Base-by-base conservation (phyloP, 2,329 filamentous ascomycete genomes). In the Ophiostoma angusticollis region DNA sequence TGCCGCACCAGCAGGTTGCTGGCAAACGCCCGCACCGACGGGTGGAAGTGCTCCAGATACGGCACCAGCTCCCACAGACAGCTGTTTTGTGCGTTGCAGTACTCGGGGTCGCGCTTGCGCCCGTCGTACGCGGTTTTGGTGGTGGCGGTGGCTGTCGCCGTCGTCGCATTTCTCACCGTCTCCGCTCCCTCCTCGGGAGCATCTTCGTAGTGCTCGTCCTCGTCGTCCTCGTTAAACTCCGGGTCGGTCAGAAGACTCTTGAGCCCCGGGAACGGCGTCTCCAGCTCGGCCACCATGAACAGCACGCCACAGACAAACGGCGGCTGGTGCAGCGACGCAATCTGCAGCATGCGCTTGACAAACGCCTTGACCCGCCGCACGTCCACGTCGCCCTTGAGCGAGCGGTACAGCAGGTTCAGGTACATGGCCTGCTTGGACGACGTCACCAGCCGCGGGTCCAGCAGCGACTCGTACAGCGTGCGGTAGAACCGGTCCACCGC, bases 381-480 rank as follows among this genome's bases (percentile, higher is more conserved):
- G 56, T 87, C 91, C n/a, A 89, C 64, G 52, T 98, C 91, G 25
- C 79, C 76, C 63, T 93, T 96, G 45, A 98, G 63, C 11, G 89
- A 77, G 49, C 84, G 80, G 58, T 87, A 91, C 4, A 98, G 63
- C 13, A 98, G 68, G 54, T 98, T 98, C 45, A 98, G 71, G 54
- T 95, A 98, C 50, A 98, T 72, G 24, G 89, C 79, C 56, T 98
- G 89, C 60, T 98, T 98, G 3, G 89, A 96, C 5, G 89, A 94
- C 2, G 74, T 81, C 39, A 86, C 68, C 5, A 98, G 73, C 24
- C 91, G 81, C 3, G 87, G 86, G 53, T 98, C 91, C 23, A 96
- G 63, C 18, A 98, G 68, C 7, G 87, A 95, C 60, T 98, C 91
- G 58, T 98, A 98, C 3, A 98, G 66, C 9, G 87, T 94, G 36